Evolutionary conservation across 2,329 filamentous ascomycete genomes (phyloP).

Genomic region (Ophiostoma sp.): DNA sequence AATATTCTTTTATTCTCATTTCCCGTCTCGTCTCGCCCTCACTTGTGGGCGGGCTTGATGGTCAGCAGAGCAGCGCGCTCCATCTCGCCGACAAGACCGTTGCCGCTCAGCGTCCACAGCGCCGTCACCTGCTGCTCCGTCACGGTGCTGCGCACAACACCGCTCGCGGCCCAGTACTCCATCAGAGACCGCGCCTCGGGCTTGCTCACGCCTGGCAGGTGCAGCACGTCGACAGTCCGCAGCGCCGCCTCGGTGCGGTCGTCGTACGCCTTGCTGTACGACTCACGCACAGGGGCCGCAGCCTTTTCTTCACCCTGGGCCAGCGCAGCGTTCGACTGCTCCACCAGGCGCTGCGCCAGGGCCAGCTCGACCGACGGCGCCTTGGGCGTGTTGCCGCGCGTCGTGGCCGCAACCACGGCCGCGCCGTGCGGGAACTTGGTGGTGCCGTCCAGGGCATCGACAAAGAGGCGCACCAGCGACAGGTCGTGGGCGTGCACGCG

Average conservation of each 20-base stretch:
- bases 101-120: conserved; percentile 77
- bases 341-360: conserved; percentile 52
- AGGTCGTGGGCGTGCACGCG: conserved; percentile 84
- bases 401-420: conserved; percentile 68
- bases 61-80: conserved; percentile 59
- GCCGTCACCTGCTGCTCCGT: conserved; percentile 68
- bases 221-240: conserved; percentile 47
- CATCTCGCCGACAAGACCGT: conserved; percentile 79
- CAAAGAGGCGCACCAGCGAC: conserved; percentile 66
- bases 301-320: neutral
- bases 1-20: neutral
- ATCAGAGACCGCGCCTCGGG: conserved; percentile 72
- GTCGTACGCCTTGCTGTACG: conserved; percentile 54
- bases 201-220: conserved; percentile 64
- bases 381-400: conserved; percentile 62
- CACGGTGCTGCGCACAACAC: conserved; percentile 65
- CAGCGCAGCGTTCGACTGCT: conserved; percentile 30
- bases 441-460: conserved; percentile 62
- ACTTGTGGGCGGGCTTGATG: conserved; percentile 29
- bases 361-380: conserved; percentile 64
- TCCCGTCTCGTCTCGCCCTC: neutral
- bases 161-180: conserved; percentile 91
- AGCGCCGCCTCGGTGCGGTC: conserved; percentile 51
- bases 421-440: conserved; percentile 64
- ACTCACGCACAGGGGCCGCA: conserved; percentile 40